phyloP scores from a whole-genome alignment of 176 grass and related monocot species.

The Aegilops sharonensis region DNA sequence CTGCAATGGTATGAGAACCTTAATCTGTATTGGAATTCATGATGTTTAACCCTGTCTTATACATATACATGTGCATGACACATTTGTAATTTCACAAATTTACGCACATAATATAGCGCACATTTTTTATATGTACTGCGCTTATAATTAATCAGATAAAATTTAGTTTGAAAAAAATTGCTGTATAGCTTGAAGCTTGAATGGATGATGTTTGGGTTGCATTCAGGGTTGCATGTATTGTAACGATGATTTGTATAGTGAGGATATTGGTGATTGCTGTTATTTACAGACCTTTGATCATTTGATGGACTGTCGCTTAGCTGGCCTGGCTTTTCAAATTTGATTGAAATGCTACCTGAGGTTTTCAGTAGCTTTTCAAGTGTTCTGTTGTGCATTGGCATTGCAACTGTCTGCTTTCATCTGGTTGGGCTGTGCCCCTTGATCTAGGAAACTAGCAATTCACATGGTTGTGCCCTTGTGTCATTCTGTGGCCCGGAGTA shows the following conservation, averaged over 20 bases:
- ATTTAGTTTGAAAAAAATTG: slow-evolving; percentile 1
- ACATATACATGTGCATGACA: background rate
- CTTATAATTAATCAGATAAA: background rate
- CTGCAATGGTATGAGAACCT: slow-evolving; percentile 57
- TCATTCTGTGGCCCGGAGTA: background rate
- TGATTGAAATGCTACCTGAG: background rate
- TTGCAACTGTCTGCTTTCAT: slow-evolving; percentile 8
- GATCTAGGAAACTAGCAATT: background rate
- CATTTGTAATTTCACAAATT: background rate
- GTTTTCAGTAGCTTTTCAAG: background rate
- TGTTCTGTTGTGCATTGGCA: background rate
- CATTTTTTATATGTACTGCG: background rate
- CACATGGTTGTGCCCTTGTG: background rate
- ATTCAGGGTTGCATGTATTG: background rate
- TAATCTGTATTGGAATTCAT: background rate
- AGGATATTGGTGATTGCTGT: background rate
- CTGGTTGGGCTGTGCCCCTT: background rate
- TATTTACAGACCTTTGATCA: background rate
- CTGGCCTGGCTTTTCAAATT: background rate
- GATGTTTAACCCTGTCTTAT: background rate
- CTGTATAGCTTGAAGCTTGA: background rate
- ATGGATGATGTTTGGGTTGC: background rate
- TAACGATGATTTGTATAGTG: background rate
- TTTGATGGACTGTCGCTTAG: background rate
- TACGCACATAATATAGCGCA: background rate